Evolutionary conservation across 163 green algal species (phyloP), one percentile per base, ranked within the genome.

Genomic region (Scenedesmus sp.): DNA sequence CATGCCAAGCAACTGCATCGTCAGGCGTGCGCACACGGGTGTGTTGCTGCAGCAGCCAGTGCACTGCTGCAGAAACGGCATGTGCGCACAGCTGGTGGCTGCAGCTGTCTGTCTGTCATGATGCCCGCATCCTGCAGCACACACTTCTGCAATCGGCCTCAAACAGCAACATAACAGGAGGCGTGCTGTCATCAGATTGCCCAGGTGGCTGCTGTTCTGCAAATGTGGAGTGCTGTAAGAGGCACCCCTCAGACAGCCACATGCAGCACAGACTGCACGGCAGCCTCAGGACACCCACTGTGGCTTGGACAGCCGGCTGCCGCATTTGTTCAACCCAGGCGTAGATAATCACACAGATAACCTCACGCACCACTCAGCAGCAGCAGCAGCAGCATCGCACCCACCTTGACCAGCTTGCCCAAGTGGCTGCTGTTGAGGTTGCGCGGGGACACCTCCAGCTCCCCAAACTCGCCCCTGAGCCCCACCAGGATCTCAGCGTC

Each of bases 391-490:
- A 70, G 7, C 30, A 20, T 2, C 10, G 22, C 59, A 33, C 65
- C 30, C 44, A 93, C 89, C 85, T 93, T 95, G 12, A 99, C 98
- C 59, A 99, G 93, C 92, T 97, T 95, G 93, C 94, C 95, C 53
- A 99, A 92, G 80, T 97, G 95, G 24, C 86, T 78, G 12, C 96
- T 97, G 7, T 96, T 94, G 13, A 99, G 95, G 68, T 98, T 92
- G 22, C 98, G 92, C 0, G 98, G 98, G 0, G 97, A 98, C 22
- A 99, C 94, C 76, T 96, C 94, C 89, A 96, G 84, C 7, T 86
- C 78, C 0, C 97, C 97, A 94, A 98, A 97, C 89, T 99, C 96
- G 81, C 98, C 98, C 22, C 92, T 96, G 40, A 99, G 96, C 9
- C 94, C 96, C 24, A 99, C 94, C 68, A 95, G 93, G 20, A 99